A percentile compares a stretch with the other conserved stretches of the same genome.
Conservation (phyloP, 2,329 filamentous ascomycete species). For the Rosellinia necatrix region DNA sequence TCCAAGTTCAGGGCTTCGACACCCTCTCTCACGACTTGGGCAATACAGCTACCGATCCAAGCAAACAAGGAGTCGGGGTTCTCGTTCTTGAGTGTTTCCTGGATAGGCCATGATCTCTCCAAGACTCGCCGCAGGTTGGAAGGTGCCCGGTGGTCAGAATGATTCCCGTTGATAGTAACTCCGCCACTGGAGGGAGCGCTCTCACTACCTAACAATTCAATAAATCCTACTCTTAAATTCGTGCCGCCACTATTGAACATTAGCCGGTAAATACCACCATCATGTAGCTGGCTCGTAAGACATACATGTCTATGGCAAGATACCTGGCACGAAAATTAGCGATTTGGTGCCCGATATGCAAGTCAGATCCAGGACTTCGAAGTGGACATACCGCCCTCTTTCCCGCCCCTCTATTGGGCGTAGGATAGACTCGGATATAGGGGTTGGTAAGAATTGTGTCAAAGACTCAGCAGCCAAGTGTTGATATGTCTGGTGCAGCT, state of each 20-base stretch:
- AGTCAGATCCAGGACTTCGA: neutral
- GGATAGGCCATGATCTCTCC: constrained; percentile 76
- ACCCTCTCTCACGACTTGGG: constrained; percentile 69
- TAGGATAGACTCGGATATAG: constrained; percentile 63
- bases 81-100: constrained; percentile 72
- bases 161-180: constrained; percentile 13
- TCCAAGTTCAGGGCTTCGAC: constrained; percentile 50
- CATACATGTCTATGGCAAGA: constrained; percentile 70
- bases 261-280: constrained; percentile 36
- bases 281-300: constrained; percentile 16
- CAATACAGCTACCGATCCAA: constrained; percentile 83
- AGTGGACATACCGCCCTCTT: constrained; percentile 53
- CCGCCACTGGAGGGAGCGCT: constrained; percentile 19
- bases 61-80: constrained; percentile 75
- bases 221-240: constrained; percentile 70
- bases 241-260: constrained; percentile 59
- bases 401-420: constrained; percentile 50
- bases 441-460: constrained; percentile 64
- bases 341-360: neutral
- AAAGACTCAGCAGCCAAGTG: constrained; percentile 56
- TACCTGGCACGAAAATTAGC: constrained; percentile 48
- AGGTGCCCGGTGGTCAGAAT: constrained; percentile 22
- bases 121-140: constrained; percentile 60
- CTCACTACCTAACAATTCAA: constrained; percentile 58
- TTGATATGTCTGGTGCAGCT: constrained; percentile 53